Evolutionary conservation across 768 basidiomycete genomes (phyloP).

Genomic region (Sporobolomyces phaffii): DNA sequence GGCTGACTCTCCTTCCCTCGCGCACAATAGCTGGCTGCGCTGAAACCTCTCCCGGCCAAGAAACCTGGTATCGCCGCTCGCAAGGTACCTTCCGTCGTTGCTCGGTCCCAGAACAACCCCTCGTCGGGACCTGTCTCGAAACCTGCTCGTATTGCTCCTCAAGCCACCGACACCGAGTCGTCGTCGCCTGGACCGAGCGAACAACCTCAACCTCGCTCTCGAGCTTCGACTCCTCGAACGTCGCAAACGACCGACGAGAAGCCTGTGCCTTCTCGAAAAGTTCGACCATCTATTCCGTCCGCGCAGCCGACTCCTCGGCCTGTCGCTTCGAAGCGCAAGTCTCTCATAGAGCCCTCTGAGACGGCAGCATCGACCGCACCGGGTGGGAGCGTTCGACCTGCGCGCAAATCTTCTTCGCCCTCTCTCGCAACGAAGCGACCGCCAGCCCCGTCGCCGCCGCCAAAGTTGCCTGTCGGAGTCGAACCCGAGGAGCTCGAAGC

Average conservation of each 20-base stretch:
- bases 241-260: too few relatives aligned
- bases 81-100: conserved; percentile 23
- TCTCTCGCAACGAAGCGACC: too few relatives aligned
- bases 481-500: background rate
- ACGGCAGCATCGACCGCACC: too few relatives aligned
- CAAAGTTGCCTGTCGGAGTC: conserved; percentile 1
- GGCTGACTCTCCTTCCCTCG: background rate
- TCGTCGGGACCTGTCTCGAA: too few relatives aligned
- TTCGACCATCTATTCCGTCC: conserved; percentile 3
- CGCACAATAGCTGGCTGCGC: background rate
- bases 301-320: background rate
- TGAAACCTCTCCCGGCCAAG: background rate
- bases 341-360: background rate
- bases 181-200: too few relatives aligned
- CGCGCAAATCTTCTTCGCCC: too few relatives aligned
- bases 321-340: background rate
- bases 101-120: background rate
- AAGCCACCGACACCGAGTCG: too few relatives aligned
- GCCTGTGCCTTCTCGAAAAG: background rate
- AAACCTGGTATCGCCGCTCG: background rate
- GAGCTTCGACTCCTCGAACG: too few relatives aligned
- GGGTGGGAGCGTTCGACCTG: too few relatives aligned
- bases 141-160: too few relatives aligned
- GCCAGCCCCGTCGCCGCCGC: too few relatives aligned
- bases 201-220: background rate